Conservation (phyloP, 192 early-diverging fungal species). For the Phlyctochytrium arcticum region DNA sequence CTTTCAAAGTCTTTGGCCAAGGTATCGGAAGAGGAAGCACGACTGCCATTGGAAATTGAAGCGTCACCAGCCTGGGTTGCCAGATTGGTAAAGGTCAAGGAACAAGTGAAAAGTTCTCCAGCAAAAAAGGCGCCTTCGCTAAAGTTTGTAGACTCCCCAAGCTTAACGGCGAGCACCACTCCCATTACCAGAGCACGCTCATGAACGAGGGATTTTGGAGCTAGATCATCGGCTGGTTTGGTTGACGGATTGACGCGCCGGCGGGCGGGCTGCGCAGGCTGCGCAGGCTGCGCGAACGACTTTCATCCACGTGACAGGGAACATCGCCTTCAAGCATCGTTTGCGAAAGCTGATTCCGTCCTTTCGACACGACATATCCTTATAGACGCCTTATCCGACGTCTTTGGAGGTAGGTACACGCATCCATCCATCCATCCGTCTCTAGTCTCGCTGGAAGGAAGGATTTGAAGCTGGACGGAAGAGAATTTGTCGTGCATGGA, state of each 20-base stretch:
- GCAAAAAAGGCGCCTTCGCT: constrained; percentile 45
- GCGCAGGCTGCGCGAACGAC: too few species aligned
- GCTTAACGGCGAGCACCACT: constrained; percentile 17
- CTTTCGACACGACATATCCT: background rate
- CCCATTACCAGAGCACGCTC: too few species aligned
- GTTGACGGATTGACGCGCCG: constrained; percentile 12
- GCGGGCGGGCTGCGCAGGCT: background rate
- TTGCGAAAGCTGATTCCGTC: background rate
- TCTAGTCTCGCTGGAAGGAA: background rate
- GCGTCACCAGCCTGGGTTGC: too few species aligned
- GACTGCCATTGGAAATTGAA: too few species aligned
- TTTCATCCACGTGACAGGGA: too few species aligned
- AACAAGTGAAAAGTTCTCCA: constrained; percentile 39
- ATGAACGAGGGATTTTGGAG: background rate
- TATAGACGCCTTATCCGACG: background rate
- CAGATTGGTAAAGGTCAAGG: constrained; percentile 36
- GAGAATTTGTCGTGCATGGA: background rate
- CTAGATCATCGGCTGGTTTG: background rate
- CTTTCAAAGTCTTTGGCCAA: too few species aligned
- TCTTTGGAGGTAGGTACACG: background rate
- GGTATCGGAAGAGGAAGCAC: too few species aligned
- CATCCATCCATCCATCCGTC: constrained; percentile 1
- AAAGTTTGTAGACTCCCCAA: constrained; percentile 3
- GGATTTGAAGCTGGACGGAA: background rate
- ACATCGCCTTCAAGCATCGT: too few species aligned